Conservation (phyloP, 306 rosid species). For the Casuarina cunninghamiana region DNA sequence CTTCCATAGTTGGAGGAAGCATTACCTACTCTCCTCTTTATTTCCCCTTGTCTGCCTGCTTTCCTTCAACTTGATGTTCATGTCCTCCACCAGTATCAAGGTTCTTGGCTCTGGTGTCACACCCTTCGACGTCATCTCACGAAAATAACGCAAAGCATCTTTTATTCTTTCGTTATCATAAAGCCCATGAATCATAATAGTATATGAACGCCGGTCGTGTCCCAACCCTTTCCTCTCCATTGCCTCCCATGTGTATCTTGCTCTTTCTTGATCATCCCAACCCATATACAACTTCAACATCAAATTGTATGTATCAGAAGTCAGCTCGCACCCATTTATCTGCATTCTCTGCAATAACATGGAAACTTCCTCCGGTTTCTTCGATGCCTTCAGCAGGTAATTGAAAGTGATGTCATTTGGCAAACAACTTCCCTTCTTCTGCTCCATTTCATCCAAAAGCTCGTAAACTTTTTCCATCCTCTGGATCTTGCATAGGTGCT, state of each 20-base stretch:
- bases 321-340: conserved; percentile 54
- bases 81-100: conserved; percentile 40
- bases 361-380: conserved; percentile 56
- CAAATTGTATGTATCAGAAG: conserved; percentile 59
- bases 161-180: conserved; percentile 53
- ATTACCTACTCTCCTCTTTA: background rate
- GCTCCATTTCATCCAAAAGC: conserved; percentile 64
- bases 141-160: conserved; percentile 54
- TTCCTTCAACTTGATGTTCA: conserved; percentile 36
- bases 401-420: conserved; percentile 58
- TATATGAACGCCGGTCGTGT: conserved; percentile 62
- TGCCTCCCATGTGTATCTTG: conserved; percentile 58
- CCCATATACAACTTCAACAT: conserved; percentile 66
- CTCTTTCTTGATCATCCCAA: conserved; percentile 60
- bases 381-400: conserved; percentile 57
- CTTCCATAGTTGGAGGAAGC: background rate
- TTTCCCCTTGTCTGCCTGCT: conserved; percentile 19
- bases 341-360: conserved; percentile 54
- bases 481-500: conserved; percentile 59
- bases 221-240: conserved; percentile 69
- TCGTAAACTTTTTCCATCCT: conserved; percentile 65
- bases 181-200: conserved; percentile 67
- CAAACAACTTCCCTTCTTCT: conserved; percentile 46
- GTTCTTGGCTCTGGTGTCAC: conserved; percentile 60
- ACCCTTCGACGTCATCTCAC: conserved; percentile 71